Base-by-base conservation (phyloP, 2,329 filamentous ascomycete species). In the Microcyclosporella mali region DNA sequence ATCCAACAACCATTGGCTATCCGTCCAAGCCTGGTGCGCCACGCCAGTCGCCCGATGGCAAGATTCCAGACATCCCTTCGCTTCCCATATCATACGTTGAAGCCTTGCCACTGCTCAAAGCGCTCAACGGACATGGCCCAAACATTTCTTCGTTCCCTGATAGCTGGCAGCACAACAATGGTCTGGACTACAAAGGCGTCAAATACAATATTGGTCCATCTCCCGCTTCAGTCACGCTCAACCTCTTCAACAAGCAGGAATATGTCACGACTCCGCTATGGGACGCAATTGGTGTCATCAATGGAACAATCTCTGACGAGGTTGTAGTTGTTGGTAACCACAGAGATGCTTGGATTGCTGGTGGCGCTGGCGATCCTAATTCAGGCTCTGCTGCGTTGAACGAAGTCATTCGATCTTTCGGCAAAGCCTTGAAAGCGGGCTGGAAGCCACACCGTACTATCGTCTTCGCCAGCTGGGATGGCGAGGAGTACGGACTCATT, bases 1-100 rank as follows among this genome's bases (percentile, higher is more conserved):
- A 97, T 59, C 90, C 90, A 37, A 94, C 92, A 0, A 97, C 92
- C 0, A 88, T 88, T 14, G 92, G 92, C 9, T 95, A 95, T 59
- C 85, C 90, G 6, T 95, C 88, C 0, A 90, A 90, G 63, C 90
- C 89, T 4, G 90, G 84, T n/a, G 85, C 74, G 17, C 85, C 87
- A 28, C 82, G 90, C 17, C 73, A 80, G 45, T 79, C 87, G 6
- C 79, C 82, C 0, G 73, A 87, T 15, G 71, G 77, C 19, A 75
- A 77, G 6, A 92, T 84, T 25, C 86, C 92, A 0, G 81, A 78
- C 2, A 97, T 97, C 41, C 90, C 92, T 0, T 97, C 90, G 1
- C 70, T 95, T 1, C 90, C 90, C 3, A 85, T 97, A 39, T 95
- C 90, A 0, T 95, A 94, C 61, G 67, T 72, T 6, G 90, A 97